Conservation (phyloP, 768 basidiomycete species). For the Boletus coccyginus region DNA sequence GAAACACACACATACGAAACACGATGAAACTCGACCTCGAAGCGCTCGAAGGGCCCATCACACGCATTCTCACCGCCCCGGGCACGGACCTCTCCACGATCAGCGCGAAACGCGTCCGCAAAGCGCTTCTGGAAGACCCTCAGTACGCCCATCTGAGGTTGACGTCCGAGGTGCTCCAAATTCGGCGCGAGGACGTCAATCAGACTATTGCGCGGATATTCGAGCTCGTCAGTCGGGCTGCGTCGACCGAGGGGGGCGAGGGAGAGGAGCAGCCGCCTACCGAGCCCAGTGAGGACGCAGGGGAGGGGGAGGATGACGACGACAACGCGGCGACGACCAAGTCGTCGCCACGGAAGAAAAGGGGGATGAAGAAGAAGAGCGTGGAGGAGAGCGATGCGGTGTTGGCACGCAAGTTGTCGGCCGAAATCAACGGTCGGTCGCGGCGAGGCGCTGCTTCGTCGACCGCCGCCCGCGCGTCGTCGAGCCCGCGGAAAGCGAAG, state of each 20-base stretch:
- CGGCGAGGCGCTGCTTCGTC: constrained; percentile 39
- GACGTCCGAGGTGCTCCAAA: constrained; percentile 59
- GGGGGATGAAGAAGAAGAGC: constrained; percentile 44
- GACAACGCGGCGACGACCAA: constrained; percentile 19
- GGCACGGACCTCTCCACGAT: constrained; percentile 76
- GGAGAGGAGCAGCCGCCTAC: constrained; percentile 4
- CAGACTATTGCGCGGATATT: constrained; percentile 64
- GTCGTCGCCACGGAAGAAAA: constrained; percentile 40
- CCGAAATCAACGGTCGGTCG: constrained; percentile 64
- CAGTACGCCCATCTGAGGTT: constrained; percentile 40
- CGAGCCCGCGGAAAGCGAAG: constrained; percentile 45
- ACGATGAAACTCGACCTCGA: constrained; percentile 53
- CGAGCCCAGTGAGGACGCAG: constrained; percentile 11
- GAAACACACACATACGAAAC: neutral
- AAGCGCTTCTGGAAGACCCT: constrained; percentile 52
- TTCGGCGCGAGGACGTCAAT: constrained; percentile 68
- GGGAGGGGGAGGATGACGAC: too few relatives aligned
- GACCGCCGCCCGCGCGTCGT: constrained; percentile 27
- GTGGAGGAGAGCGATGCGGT: constrained; percentile 64
- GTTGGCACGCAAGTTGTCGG: constrained; percentile 67
- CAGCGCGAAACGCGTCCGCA: constrained; percentile 87
- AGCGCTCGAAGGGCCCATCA: constrained; percentile 59
- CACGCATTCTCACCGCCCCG: constrained; percentile 70
- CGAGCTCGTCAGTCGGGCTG: constrained; percentile 48
- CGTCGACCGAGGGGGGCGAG: constrained; percentile 20